Base-by-base conservation (phyloP, 805 yeast species). In the Sungouiozyma ichnusensis region DNA sequence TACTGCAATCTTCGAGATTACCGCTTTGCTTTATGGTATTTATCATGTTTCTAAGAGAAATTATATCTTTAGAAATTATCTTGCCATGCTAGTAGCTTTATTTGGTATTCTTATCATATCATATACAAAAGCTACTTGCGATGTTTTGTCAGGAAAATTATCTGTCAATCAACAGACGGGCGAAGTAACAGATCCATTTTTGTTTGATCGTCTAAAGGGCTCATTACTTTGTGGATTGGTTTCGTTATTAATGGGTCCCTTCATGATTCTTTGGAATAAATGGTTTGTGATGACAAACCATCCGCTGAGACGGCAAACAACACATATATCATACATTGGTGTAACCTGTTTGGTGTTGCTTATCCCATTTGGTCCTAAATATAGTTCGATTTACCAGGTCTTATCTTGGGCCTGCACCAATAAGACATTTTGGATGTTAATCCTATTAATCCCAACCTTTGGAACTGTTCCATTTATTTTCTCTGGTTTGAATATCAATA, bases 171-270 rank as follows among this genome's bases (percentile, higher is more conserved):
- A 51, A 39, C 53, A 50, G 9, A 62, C 66, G 0, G 62, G 61
- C 9, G 64, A 60, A 41, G 51, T 61, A 13, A 52, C 53, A 16
- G 58, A 60, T 39, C 66, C 65, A 3, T 62, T 53, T 39, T 50
- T 62, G 7, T 62, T 62, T 38, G 63, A 60, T 41, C 53, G 66
- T 44, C 44, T 62, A 32, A 60, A 58, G 38, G 62, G 63, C 11
- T 50, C 60, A 18, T 47, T 62, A 37, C 50, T 59, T 16, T 55
- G 60, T 38, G 66, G 66, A 9, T 36, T 62, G 19, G 58, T 61
- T 16, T 50, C 58, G 11, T 46, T 60, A 33, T 38, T 58, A 0
- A 45, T 57, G n/a, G 65, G 65, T 5, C 59, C 63, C 7, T 52
- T 55, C 24, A 54, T 55, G 5, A 60, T 62, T 4, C 36, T 58